A percentile compares a stretch with the other conserved stretches of the same genome.
Conservation (phyloP, 106 monocot species). For the Apostasia ramifera region DNA sequence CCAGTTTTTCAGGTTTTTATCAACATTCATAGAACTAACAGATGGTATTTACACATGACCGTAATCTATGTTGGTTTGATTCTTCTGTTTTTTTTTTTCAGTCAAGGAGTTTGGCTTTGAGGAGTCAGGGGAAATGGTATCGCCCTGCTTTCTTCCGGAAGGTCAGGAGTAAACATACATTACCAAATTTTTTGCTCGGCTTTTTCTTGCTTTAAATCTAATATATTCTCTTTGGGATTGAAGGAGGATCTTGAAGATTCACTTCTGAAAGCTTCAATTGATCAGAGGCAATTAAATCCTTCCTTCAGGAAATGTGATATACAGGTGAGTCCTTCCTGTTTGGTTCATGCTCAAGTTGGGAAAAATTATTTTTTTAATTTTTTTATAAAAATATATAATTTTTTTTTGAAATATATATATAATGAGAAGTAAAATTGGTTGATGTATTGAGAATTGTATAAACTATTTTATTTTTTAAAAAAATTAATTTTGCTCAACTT, state of each 20-base stretch:
- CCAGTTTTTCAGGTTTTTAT: slow-evolving; percentile 69
- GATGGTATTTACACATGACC: no score
- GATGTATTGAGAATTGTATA: no score
- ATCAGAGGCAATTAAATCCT: slow-evolving; percentile 60
- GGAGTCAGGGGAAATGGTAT: slow-evolving; percentile 71
- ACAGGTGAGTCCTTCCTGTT: slow-evolving; percentile 32
- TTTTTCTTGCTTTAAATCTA: background rate
- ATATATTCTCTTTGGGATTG: background rate
- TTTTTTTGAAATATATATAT: background rate
- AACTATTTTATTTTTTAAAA: no score
- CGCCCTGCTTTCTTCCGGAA: slow-evolving; percentile 92
- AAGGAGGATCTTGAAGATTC: slow-evolving; percentile 93
- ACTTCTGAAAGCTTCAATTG: slow-evolving; percentile 46
- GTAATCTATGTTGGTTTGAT: no score
- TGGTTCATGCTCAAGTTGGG: background rate
- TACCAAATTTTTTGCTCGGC: background rate
- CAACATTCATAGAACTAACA: background rate
- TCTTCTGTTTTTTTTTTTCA: slow-evolving; percentile 21
- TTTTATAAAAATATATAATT: background rate
- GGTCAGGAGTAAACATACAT: slow-evolving; percentile 22
- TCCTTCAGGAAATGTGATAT: slow-evolving; percentile 55
- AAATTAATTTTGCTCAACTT: no score
- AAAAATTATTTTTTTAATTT: background rate
- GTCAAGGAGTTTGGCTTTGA: slow-evolving; percentile 80
- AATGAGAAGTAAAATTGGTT: no score